Evolutionary conservation across 2,329 filamentous ascomycete genomes (phyloP), one percentile per base, ranked within the genome.

Genomic region (Fusarium globosum): DNA sequence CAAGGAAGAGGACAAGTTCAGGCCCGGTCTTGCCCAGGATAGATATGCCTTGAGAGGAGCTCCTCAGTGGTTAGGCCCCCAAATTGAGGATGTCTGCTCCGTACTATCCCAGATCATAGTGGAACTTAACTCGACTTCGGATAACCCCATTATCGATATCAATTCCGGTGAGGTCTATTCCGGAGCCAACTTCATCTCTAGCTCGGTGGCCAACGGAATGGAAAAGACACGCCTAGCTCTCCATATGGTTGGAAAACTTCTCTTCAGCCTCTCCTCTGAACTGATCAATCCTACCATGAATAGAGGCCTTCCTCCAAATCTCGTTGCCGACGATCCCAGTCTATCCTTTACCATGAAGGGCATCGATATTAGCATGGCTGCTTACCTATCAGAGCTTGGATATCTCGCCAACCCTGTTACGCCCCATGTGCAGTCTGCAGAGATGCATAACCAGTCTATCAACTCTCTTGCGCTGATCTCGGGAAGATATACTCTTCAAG

Each of bases 1-100:
- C 2, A 20, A 51, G 5, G 33, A 38, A 2, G 49, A 38, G 18
- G n/a, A 53, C 1, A 53, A 26, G 13, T 9, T 53, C 0, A 26
- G 7, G 2, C n/a, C 49, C 1, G n/a, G 49, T 12, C 33, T 52
- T 6, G 30, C 33, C 0, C 49, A 52, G 5, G 33, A 52, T 12
- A 36, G 33, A 36, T 52, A 52, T 12, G 49, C 49, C 3, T 26
- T 53, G 3, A 2, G 33, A 2, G 49, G 33, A 2, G 33, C 33
- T 0, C 23, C 33, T 0, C 33, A 28, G 13, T 38, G 33, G 49
- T 14, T 53, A 0, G 49, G 23, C 1, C 49, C 49, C 13, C 49
- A 53, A 2, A 4, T 38, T 13, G 49, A 53, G n/a, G 49, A 53
- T 16, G 7, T 12, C 13, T 21, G 33, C 23, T 21, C 49, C 1